Evolutionary conservation across 305 asterid species (phyloP).

Genomic region (Petunia hybrid): DNA sequence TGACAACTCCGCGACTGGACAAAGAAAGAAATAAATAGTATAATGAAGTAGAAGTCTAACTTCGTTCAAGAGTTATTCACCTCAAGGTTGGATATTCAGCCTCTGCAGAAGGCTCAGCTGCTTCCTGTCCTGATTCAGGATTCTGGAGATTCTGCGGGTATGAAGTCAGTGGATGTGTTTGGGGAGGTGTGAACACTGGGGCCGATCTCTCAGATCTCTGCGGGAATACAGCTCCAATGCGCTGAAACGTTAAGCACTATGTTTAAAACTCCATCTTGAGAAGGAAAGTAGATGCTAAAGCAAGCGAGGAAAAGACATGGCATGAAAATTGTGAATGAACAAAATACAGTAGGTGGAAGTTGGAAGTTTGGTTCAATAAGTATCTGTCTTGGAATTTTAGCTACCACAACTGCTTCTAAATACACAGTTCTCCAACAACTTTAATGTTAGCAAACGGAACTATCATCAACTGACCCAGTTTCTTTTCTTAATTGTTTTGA

Average conservation of each 20-base stretch:
- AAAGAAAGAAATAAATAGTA: not conserved
- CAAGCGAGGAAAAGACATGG: not conserved
- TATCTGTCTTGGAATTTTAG: not conserved
- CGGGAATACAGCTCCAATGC: constrained; percentile 96
- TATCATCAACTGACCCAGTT: constrained; percentile 7
- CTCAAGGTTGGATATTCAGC: constrained; percentile 94
- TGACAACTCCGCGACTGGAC: constrained; percentile 14
- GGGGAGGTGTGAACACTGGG: constrained; percentile 93
- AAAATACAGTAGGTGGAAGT: constrained; percentile 2
- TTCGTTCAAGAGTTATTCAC: constrained; percentile 45
- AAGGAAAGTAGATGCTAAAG: constrained; percentile 13
- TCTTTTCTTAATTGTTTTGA: constrained; percentile 12
- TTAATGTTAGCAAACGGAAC: constrained; percentile 6
- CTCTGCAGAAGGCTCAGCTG: constrained; percentile 88
- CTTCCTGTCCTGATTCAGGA: constrained; percentile 68
- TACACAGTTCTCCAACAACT: constrained; percentile 24
- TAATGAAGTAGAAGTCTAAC: constrained; percentile 17
- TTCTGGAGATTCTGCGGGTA: constrained; percentile 83
- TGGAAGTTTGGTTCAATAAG: constrained; percentile 17
- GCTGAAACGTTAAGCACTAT: constrained; percentile 60
- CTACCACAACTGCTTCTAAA: constrained; percentile 23
- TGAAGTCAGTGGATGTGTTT: constrained; percentile 89
- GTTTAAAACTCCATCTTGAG: constrained; percentile 13
- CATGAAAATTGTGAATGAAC: constrained; percentile 20
- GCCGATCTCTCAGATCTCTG: constrained; percentile 88